A percentile compares a stretch with the other conserved stretches of the same genome.
Conservation (phyloP, 1,139 yeast species). For the Kazachstania sp. region DNA sequence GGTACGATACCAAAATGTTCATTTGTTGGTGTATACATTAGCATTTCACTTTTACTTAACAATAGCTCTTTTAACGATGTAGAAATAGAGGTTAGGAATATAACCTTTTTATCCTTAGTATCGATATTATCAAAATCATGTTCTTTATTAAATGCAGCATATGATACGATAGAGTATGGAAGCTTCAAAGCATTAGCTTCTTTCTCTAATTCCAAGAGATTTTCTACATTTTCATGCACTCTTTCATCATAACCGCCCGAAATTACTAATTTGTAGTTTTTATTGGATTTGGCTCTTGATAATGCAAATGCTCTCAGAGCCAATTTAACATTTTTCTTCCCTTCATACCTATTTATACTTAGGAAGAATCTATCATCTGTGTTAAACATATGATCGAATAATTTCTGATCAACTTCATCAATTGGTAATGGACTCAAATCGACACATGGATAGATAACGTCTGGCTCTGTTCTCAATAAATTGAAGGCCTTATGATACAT, state of each 20-base stretch:
- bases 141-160: conserved; percentile 33
- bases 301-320: conserved; percentile 61
- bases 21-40: conserved; percentile 79
- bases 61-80: conserved; percentile 58
- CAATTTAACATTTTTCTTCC: conserved; percentile 70
- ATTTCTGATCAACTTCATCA: conserved; percentile 17
- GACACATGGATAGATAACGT: conserved; percentile 87
- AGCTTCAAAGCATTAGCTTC: conserved; percentile 43
- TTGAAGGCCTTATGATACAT: conserved; percentile 61
- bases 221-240: conserved; percentile 67
- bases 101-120: conserved; percentile 36
- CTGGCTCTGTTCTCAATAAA: conserved; percentile 37
- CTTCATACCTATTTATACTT: conserved; percentile 82
- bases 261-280: conserved; percentile 44
- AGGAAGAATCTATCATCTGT: conserved; percentile 38
- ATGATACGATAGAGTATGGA: conserved; percentile 39
- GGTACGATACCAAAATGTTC: conserved; percentile 99
- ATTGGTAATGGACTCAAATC: conserved; percentile 28
- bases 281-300: conserved; percentile 22
- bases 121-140: conserved; percentile 26
- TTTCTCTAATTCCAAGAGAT: conserved; percentile 50
- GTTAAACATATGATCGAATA: conserved; percentile 16
- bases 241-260: conserved; percentile 92
- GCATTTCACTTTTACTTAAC: conserved; percentile 46
- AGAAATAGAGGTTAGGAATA: conserved; percentile 75